Conservation (phyloP, 108 stramenopile genomes). For the Cyclotella cryptica region DNA sequence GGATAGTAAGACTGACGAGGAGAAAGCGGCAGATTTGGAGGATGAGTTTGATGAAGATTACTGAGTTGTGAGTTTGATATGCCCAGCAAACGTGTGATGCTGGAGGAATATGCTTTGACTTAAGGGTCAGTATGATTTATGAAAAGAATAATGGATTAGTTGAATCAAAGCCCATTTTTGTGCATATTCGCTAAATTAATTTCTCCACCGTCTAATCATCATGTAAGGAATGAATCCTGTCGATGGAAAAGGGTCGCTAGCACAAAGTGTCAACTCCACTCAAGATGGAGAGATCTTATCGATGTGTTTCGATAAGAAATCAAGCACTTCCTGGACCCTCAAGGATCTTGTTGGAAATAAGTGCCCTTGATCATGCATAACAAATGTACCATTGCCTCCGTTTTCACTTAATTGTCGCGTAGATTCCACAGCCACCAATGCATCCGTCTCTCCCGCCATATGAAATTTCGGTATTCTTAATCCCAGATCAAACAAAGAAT, state of each 20-base stretch:
- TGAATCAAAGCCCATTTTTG: not conserved
- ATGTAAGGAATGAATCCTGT: too few species aligned
- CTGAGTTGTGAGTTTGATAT: constrained; percentile 19
- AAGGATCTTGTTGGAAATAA: constrained; percentile 75
- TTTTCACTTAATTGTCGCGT: constrained; percentile 50
- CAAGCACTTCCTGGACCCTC: constrained; percentile 62
- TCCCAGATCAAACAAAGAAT: constrained; percentile 31
- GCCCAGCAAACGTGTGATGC: too few species aligned
- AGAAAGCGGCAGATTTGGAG: constrained; percentile 87
- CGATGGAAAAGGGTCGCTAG: too few species aligned
- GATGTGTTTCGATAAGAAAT: constrained; percentile 54
- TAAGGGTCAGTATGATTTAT: not conserved
- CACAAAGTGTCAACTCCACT: not conserved
- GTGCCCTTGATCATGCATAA: constrained; percentile 78
- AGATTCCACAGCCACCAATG: constrained; percentile 64
- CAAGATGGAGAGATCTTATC: constrained; percentile 16
- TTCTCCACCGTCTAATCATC: too few species aligned
- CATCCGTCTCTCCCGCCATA: constrained; percentile 75
- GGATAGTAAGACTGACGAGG: constrained; percentile 92
- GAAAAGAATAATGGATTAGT: not conserved
- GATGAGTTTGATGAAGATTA: constrained; percentile 88
- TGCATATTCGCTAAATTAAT: not conserved
- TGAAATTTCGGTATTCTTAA: constrained; percentile 71
- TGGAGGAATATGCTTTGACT: not conserved
- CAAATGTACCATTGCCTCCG: constrained; percentile 69